Evolutionary conservation across 352 stramenopile species (phyloP).

Genomic region (Blastocystis sp.): DNA sequence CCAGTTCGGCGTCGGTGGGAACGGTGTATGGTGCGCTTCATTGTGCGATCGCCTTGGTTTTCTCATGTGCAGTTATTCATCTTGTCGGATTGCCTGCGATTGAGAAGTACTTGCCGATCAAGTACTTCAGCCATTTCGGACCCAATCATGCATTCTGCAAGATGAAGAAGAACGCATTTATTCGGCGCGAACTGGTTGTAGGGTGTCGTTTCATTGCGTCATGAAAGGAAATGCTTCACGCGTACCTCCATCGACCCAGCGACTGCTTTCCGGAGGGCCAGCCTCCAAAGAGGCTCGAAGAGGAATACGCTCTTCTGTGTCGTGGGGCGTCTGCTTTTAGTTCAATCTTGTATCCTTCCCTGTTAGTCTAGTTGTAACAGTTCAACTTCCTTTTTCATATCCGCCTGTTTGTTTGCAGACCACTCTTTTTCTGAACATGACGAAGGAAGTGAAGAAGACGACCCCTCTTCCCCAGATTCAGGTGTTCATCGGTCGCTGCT

Average conservation of each 20-base stretch:
- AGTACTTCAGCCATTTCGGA: neutral
- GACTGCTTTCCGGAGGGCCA: neutral
- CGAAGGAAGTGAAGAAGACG: neutral
- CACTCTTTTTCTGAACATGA: neutral
- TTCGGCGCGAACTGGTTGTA: neutral
- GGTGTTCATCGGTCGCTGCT: conserved; percentile 16
- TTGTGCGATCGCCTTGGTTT: neutral
- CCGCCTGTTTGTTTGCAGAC: neutral
- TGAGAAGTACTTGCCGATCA: neutral
- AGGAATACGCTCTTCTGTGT: neutral
- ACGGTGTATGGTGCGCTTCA: neutral
- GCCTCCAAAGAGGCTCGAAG: neutral
- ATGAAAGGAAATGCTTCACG: neutral
- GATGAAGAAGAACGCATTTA: neutral
- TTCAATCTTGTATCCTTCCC: neutral
- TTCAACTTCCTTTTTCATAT: neutral
- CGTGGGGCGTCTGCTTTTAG: neutral
- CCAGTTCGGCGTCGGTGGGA: neutral
- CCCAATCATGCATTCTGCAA: neutral
- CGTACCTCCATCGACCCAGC: neutral
- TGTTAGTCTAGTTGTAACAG: neutral
- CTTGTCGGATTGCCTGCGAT: neutral
- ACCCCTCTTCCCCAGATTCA: neutral
- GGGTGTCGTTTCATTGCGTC: neutral
- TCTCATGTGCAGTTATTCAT: neutral